Evolutionary conservation across 2,329 filamentous ascomycete genomes (phyloP).

Genomic region (Aspergillus arachidicola): DNA sequence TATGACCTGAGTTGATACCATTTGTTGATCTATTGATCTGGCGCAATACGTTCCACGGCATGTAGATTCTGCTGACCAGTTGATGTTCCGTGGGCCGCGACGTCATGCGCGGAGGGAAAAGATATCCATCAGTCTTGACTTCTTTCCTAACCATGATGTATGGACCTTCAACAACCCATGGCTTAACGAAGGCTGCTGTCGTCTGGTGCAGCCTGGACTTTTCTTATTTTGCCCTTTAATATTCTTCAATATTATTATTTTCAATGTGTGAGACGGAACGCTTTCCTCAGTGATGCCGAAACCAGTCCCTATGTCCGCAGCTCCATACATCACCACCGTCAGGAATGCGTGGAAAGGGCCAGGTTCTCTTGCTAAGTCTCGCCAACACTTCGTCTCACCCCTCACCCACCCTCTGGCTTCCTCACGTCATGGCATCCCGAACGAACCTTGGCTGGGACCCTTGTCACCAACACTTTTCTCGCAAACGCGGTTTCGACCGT

Average conservation of each 20-base stretch:
- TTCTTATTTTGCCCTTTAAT: neutral
- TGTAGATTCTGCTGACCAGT: neutral
- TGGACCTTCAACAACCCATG: conserved; percentile 3
- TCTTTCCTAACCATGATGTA: neutral
- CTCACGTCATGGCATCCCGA: conserved; percentile 38
- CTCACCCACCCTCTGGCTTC: conserved; percentile 37
- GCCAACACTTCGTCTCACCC: conserved; percentile 31
- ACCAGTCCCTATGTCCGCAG: conserved; percentile 14
- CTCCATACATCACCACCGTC: conserved; percentile 14
- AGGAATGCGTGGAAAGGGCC: neutral
- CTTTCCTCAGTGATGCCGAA: conserved; percentile 30
- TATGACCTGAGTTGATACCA: neutral
- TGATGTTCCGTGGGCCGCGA: neutral
- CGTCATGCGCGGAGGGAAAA: neutral
- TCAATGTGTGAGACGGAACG: neutral
- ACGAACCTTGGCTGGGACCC: conserved; percentile 38
- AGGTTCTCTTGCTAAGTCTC: neutral
- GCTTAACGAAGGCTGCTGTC: conserved; percentile 10
- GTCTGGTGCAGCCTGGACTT: conserved; percentile 7
- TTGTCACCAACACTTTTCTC: conserved; percentile 28
- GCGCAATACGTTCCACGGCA: neutral
- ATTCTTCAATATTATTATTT: neutral
- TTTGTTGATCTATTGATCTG: neutral
- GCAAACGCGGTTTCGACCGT: conserved; percentile 23
- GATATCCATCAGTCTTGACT: neutral